phyloP scores from a whole-genome alignment of 371 early-diverging fungal species.

The Apophysomyces variabilis region DNA sequence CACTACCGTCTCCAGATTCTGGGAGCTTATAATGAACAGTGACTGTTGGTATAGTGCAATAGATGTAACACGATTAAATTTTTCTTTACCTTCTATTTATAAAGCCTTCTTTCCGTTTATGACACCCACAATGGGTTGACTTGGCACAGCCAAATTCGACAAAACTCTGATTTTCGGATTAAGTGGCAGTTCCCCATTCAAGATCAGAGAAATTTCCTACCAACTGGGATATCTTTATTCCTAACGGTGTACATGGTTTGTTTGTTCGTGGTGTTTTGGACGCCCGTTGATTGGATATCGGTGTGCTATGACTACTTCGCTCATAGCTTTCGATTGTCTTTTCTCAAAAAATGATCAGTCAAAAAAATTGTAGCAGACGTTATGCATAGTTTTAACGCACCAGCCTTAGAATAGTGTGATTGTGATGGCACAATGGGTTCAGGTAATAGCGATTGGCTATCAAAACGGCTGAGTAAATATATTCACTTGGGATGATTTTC shows the following conservation, averaged over 20 bases:
- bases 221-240: conserved; percentile 61
- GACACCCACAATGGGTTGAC: conserved; percentile 32
- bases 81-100: too few species aligned
- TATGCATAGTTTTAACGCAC: conserved; percentile 34
- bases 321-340: conserved; percentile 31
- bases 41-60: too few species aligned
- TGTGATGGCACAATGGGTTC: conserved; percentile 86
- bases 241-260: neutral
- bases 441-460: conserved; percentile 84
- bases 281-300: neutral
- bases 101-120: conserved; percentile 68
- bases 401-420: conserved; percentile 92
- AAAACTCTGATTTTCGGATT: conserved; percentile 16
- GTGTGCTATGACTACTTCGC: neutral
- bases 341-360: neutral
- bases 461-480: neutral
- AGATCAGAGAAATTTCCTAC: conserved; percentile 23
- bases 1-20: conserved; percentile 87
- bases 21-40: conserved; percentile 43
- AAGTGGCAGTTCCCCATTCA: neutral
- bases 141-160: conserved; percentile 21
- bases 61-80: too few species aligned
- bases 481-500: neutral
- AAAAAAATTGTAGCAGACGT: neutral
- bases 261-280: neutral